Base-by-base conservation (phyloP, 768 basidiomycete genomes). In the Boletus subcaerulescens region DNA sequence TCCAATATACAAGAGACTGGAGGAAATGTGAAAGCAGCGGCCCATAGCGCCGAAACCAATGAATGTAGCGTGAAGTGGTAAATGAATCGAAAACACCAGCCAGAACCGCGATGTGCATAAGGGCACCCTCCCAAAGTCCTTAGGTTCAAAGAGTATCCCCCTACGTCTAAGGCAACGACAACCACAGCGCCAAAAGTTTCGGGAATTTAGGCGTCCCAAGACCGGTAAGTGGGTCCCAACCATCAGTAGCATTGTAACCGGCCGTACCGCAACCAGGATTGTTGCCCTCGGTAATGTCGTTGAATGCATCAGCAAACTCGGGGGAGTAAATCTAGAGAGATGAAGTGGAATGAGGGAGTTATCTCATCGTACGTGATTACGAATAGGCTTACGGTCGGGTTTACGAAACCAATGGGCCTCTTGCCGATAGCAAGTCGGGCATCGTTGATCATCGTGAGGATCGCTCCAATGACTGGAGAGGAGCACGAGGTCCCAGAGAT, bases 151-250 rank as follows among this genome's bases (percentile, higher is more conserved):
- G 15, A 32, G 31, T 2, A 20, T 13, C 6, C 18, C 3, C 12
- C 18, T 2, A 20, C 5, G 3, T 39, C 47, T 61, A 65, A 29
- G 64, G 64, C 17, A 66, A 18, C 0, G 3, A 22, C 40, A 77
- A 32, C 75, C 75, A 77, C 51, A 62, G 65, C 38, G 69, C 69
- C 15, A 78, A 68, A 29, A 80, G 62, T 42, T 67, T 54, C 4
- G 73, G 72, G 52, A 78, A 73, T 46, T 74, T 74, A 9, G 77
- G 79, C 8, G 76, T 79, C 3, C 77, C 79, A 15, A 79, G 59
- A 18, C 51, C 80, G 11, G 76, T 73, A 15, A 77, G 76, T 18
- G 78, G 74, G 59, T 77, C 77, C 77, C 77, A 80, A 29, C 78
- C 66, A 5, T 8, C 4, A 2, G 60, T 53, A 4, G 64, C 56